Conservation (phyloP, 345 rosid genomes). For the Acer campestre region DNA sequence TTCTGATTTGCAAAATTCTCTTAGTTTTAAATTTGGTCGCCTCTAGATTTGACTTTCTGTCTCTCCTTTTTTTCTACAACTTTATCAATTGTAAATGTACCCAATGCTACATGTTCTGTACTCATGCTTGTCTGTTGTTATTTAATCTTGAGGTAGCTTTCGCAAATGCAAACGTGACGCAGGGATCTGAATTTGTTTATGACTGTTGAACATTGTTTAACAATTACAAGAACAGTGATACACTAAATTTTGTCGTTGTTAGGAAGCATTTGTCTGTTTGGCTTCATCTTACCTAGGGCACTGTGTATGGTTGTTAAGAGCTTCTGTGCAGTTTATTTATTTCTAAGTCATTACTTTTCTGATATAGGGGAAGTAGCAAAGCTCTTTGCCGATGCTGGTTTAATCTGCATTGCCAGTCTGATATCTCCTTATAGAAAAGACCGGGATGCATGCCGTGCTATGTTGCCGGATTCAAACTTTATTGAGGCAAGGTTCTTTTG, state of each 20-base stretch:
- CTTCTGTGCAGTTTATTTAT: conserved; percentile 22
- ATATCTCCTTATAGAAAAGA: conserved; percentile 92
- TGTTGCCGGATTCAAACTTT: conserved; percentile 64
- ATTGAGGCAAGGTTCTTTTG: conserved; percentile 60
- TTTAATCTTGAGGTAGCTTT: conserved; percentile 6
- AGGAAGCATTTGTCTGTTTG: too few relatives aligned
- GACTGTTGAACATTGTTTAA: too few relatives aligned
- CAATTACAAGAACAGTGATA: too few relatives aligned
- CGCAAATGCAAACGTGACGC: not conserved
- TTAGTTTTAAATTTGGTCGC: not conserved
- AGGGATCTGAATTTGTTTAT: not conserved
- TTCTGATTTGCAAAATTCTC: not conserved
- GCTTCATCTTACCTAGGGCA: not conserved
- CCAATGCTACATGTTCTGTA: not conserved
- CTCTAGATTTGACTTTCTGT: not conserved
- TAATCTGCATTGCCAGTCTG: conserved; percentile 88
- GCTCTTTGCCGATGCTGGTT: conserved; percentile 91
- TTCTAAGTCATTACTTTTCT: conserved; percentile 1
- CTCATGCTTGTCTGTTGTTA: not conserved
- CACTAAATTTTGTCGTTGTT: too few relatives aligned
- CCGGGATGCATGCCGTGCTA: conserved; percentile 81
- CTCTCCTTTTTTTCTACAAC: not conserved
- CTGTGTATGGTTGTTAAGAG: not conserved
- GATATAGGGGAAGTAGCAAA: conserved; percentile 84
- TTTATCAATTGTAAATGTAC: not conserved